These are phyloP conservation scores for Tolypocladium inflatum DNA, from an alignment of 2,329 filamentous ascomycete genomes.

Conservation along the genomic window DNA sequence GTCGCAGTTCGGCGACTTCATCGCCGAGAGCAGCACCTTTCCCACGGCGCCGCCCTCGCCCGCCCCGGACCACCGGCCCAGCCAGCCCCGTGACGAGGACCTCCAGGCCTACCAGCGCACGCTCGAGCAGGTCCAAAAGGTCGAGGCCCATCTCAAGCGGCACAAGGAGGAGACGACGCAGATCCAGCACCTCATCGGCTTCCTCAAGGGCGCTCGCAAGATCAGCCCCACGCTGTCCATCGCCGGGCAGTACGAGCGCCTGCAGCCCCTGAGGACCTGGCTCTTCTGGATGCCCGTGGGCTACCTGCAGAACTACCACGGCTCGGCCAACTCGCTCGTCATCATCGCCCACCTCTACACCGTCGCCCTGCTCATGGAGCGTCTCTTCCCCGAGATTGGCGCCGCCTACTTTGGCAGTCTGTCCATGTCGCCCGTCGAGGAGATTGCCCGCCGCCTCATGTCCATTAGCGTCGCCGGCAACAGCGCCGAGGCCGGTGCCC, in stretches of 20 bases:
- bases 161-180: conserved; percentile 61
- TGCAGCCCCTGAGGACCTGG: conserved; percentile 84
- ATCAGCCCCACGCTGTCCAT: conserved; percentile 61
- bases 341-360: conserved; percentile 90
- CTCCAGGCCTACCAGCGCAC: conserved; percentile 57
- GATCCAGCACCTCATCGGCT: conserved; percentile 59
- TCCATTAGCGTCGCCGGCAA: conserved; percentile 52
- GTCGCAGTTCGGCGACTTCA: conserved; percentile 76
- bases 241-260: conserved; percentile 79
- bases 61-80: conserved; percentile 49
- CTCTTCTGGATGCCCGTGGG: conserved; percentile 91
- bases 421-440: conserved; percentile 71
- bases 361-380: conserved; percentile 76
- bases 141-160: conserved; percentile 59
- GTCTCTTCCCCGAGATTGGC: conserved; percentile 84
- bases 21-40: conserved; percentile 68
- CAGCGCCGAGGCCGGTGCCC: conserved; percentile 44
- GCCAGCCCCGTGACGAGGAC: conserved; percentile 59
- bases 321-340: conserved; percentile 68
- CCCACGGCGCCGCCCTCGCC: conserved; percentile 57
- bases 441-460: conserved; percentile 69
- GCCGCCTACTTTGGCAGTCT: conserved; percentile 80
- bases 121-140: conserved; percentile 56
- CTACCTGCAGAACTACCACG: conserved; percentile 67
- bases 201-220: conserved; percentile 63